A percentile compares a stretch with the other conserved stretches of the same genome.
These are phyloP conservation scores for Malania oleifera DNA, from an alignment of 164 flowering plant genomes.

Conservation along the genomic window DNA sequence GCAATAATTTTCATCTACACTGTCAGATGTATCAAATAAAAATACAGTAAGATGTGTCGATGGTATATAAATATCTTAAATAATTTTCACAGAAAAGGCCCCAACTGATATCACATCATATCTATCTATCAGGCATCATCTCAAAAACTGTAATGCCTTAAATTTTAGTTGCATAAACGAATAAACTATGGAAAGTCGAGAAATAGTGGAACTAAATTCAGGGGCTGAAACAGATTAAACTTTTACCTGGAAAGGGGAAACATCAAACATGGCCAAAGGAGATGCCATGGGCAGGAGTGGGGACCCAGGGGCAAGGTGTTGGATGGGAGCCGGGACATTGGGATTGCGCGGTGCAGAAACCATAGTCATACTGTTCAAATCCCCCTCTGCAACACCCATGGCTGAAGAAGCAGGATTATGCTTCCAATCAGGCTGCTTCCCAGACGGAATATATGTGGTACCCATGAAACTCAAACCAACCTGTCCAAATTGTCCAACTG, in stretches of 20 bases:
- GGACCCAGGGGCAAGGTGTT: conserved; percentile 86
- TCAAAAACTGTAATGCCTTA: too few relatives aligned
- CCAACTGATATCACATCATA: too few relatives aligned
- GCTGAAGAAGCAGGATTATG: conserved; percentile 61
- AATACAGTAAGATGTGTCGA: neutral
- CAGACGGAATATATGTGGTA: conserved; percentile 82
- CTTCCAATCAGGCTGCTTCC: conserved; percentile 96
- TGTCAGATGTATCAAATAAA: neutral
- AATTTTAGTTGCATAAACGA: too few relatives aligned
- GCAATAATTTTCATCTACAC: conserved; percentile 15
- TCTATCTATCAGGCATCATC: too few relatives aligned
- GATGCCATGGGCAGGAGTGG: conserved; percentile 78
- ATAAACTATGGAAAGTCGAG: too few relatives aligned
- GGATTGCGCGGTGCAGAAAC: conserved; percentile 52
- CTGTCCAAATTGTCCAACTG: conserved; percentile 94
- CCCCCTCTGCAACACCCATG: conserved; percentile 52
- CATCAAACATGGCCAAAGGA: conserved; percentile 83
- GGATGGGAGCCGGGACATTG: conserved; percentile 56
- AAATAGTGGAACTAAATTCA: too few relatives aligned
- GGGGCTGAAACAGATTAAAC: neutral
- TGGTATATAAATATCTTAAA: neutral
- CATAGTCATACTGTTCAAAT: conserved; percentile 47
- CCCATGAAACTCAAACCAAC: conserved; percentile 98
- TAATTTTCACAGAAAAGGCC: too few relatives aligned
- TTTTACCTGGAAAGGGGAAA: conserved; percentile 86